These are phyloP conservation scores for Malassezia restricta DNA, from an alignment of 1,284 basidiomycete genomes.

Conservation along the genomic window DNA sequence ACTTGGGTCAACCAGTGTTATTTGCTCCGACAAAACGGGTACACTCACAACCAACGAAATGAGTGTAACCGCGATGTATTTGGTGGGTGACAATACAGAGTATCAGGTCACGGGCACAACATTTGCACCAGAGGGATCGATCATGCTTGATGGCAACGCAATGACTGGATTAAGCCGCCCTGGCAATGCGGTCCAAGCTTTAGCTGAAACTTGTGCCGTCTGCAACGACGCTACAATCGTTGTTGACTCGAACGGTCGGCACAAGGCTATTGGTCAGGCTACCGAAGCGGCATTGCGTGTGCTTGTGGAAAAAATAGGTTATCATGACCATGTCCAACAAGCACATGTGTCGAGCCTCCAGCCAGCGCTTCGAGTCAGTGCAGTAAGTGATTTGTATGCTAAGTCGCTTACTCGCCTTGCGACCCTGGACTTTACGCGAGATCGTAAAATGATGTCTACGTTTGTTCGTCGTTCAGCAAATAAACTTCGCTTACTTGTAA, in stretches of 20 bases:
- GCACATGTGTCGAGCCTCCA: slow-evolving; percentile 54
- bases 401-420: slow-evolving; percentile 67
- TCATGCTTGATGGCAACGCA: slow-evolving; percentile 20
- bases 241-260: slow-evolving; percentile 57
- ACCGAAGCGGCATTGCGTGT: slow-evolving; percentile 54
- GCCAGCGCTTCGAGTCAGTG: slow-evolving; percentile 59
- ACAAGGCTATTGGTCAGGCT: slow-evolving; percentile 82
- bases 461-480: slow-evolving; percentile 57
- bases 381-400: slow-evolving; percentile 64
- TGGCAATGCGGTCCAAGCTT: slow-evolving; percentile 33
- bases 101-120: slow-evolving; percentile 37
- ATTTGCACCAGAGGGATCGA: slow-evolving; percentile 32
- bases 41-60: slow-evolving; percentile 46
- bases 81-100: slow-evolving; percentile 16
- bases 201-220: slow-evolving; percentile 37
- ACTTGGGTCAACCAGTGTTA: slow-evolving; percentile 43
- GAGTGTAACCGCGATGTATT: slow-evolving; percentile 35
- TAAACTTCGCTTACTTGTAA: slow-evolving; percentile 58
- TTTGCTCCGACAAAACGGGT: slow-evolving; percentile 47
- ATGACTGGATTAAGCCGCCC: slow-evolving; percentile 21
- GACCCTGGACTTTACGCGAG: slow-evolving; percentile 93
- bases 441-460: slow-evolving; percentile 98
- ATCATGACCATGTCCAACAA: slow-evolving; percentile 49
- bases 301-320: slow-evolving; percentile 70
- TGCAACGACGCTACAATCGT: slow-evolving; percentile 41